Conservation (phyloP, 352 stramenopile genomes). For the Sclerospora graminicola region DNA sequence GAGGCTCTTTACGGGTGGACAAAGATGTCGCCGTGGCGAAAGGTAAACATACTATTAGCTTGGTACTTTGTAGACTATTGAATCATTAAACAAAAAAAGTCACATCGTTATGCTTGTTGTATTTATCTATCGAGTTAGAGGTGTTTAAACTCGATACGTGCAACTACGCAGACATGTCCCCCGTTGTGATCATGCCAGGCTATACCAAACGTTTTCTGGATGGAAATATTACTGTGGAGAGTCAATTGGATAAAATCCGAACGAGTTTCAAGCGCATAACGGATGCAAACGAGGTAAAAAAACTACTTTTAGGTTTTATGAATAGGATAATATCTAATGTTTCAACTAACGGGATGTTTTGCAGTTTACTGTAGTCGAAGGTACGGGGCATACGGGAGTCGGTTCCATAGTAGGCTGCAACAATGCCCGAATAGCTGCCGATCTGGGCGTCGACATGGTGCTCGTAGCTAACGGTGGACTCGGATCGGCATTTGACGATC, state of each 20-base stretch:
- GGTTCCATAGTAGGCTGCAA: slow-evolving; percentile 94
- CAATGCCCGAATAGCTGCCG: slow-evolving; percentile 90
- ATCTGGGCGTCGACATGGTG: slow-evolving; percentile 91
- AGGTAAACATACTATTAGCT: no score
- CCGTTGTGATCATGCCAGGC: slow-evolving; percentile 91
- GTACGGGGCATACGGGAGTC: slow-evolving; percentile 91
- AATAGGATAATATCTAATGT: neutral
- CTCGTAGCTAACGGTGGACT: slow-evolving; percentile 94
- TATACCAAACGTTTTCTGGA: slow-evolving; percentile 96
- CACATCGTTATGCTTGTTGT: neutral
- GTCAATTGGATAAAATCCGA: slow-evolving; percentile 55
- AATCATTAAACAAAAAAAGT: slow-evolving; percentile 1
- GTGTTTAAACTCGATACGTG: slow-evolving; percentile 90
- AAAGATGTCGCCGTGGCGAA: slow-evolving; percentile 86
- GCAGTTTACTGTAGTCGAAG: slow-evolving; percentile 75
- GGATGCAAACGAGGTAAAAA: slow-evolving; percentile 39
- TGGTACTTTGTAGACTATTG: no score
- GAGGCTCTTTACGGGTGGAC: slow-evolving; percentile 75
- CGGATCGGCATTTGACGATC: slow-evolving; percentile 88
- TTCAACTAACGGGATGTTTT: neutral
- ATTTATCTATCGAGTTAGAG: slow-evolving; percentile 40
- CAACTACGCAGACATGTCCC: slow-evolving; percentile 92
- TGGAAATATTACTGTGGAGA: slow-evolving; percentile 81
- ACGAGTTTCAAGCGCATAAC: slow-evolving; percentile 62
- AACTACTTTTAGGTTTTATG: neutral